Evolutionary conservation across 208 protist genomes (phyloP).

Genomic region (Wallacemonas sp.): DNA sequence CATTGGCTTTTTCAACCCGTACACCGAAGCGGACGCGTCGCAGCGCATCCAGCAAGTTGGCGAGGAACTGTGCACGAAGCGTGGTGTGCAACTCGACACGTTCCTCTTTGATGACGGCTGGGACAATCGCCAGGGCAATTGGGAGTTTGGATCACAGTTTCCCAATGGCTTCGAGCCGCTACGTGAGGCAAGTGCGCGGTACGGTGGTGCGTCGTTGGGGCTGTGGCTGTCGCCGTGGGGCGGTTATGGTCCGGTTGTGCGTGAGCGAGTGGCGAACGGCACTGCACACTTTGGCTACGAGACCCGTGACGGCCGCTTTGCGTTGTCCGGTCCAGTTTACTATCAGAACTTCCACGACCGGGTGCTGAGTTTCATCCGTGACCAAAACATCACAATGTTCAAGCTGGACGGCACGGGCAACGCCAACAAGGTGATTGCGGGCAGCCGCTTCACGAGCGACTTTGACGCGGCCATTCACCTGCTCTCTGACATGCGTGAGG

Average conservation of each 20-base stretch:
- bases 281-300: conserved; percentile 5
- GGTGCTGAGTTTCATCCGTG: background rate
- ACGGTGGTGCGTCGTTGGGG: background rate
- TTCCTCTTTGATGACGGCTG: conserved; percentile 9
- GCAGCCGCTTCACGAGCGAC: conserved; percentile 12
- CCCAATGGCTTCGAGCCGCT: conserved; percentile 3
- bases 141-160: conserved; percentile 2
- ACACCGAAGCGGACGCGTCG: background rate
- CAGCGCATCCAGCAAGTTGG: background rate
- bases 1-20: conserved; percentile 7
- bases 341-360: conserved; percentile 7
- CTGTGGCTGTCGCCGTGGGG: conserved; percentile 5
- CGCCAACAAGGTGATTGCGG: conserved; percentile 4
- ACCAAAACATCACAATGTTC: conserved; percentile 12
- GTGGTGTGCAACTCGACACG: background rate
- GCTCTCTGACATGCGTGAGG: conserved; percentile 10
- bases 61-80: conserved; percentile 1
- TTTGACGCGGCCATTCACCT: conserved; percentile 11
- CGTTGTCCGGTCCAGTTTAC: background rate
- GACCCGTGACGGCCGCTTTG: conserved; percentile 7
- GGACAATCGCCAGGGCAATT: conserved; percentile 2
- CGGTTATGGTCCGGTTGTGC: background rate
- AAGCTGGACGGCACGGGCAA: conserved; percentile 7
- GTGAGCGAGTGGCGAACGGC: conserved; percentile 4
- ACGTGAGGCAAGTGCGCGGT: background rate